These are phyloP conservation scores for Phytophthora palmivora DNA, from an alignment of 352 stramenopile species.

Conservation along the genomic window DNA sequence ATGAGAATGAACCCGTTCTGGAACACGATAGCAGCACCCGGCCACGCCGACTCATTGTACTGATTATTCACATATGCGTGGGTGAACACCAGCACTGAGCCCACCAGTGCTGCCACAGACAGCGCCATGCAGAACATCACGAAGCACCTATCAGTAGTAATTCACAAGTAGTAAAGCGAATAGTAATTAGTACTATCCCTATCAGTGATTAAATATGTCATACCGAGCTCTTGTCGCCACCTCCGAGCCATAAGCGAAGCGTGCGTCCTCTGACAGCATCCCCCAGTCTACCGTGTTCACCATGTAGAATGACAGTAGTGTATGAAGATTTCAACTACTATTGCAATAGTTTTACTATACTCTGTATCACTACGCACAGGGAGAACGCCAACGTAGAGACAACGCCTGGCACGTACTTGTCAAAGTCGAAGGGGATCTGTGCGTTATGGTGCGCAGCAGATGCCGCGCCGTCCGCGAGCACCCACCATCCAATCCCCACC, in stretches of 20 bases:
- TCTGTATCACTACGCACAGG: constrained; percentile 33
- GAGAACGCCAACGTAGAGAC: constrained; percentile 67
- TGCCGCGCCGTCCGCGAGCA: constrained; percentile 61
- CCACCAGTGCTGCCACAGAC: constrained; percentile 44
- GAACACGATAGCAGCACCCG: constrained; percentile 61
- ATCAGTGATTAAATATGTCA: background rate
- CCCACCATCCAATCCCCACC: constrained; percentile 64
- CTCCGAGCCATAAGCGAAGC: constrained; percentile 52
- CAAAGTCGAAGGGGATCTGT: constrained; percentile 66
- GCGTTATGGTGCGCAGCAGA: constrained; percentile 50
- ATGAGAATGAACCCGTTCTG: constrained; percentile 72
- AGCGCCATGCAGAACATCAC: constrained; percentile 63
- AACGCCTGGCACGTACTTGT: constrained; percentile 64
- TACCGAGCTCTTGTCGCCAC: constrained; percentile 55
- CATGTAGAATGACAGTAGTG: constrained; percentile 19
- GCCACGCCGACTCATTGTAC: constrained; percentile 65
- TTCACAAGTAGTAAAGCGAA: background rate
- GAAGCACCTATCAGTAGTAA: constrained; percentile 41
- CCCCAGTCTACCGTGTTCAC: constrained; percentile 74
- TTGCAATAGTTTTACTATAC: constrained; percentile 8
- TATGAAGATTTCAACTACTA: constrained; percentile 1
- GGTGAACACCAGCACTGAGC: constrained; percentile 64
- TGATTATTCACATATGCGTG: constrained; percentile 65
- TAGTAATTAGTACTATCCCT: constrained; percentile 3
- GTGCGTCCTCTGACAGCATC: constrained; percentile 59